Evolutionary conservation across 2,329 filamentous ascomycete species (phyloP).

Genomic region (Tolypocladium guangdongense): DNA sequence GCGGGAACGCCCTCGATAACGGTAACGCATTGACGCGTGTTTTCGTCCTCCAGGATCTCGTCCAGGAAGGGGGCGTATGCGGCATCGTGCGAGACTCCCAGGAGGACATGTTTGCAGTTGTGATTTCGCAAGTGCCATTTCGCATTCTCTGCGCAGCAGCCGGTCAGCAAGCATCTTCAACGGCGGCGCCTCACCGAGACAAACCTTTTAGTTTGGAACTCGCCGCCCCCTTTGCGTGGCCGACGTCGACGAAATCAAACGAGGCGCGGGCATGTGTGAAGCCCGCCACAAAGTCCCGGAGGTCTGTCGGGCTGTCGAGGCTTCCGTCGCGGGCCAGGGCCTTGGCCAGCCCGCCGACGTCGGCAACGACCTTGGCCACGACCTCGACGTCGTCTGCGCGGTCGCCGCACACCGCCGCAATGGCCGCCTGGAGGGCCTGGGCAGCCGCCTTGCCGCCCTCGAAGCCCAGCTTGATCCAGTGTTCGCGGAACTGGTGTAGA

Average conservation of each 20-base stretch:
- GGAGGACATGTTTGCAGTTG: constrained; percentile 50
- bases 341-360: constrained; percentile 37
- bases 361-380: constrained; percentile 44
- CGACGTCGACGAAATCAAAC: constrained; percentile 56
- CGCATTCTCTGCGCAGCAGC: constrained; percentile 29
- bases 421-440: constrained; percentile 34
- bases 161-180: background rate
- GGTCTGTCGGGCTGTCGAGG: constrained; percentile 29
- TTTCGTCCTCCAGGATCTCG: constrained; percentile 36
- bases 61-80: constrained; percentile 50
- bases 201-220: constrained; percentile 51
- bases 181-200: constrained; percentile 1
- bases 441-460: constrained; percentile 45
- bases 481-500: constrained; percentile 41
- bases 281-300: constrained; percentile 46
- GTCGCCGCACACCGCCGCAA: constrained; percentile 34
- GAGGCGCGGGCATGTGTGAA: constrained; percentile 48
- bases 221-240: constrained; percentile 45
- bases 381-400: constrained; percentile 38
- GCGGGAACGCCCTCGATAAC: constrained; percentile 43
- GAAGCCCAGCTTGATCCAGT: constrained; percentile 41
- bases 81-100: constrained; percentile 52
- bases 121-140: constrained; percentile 47
- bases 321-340: constrained; percentile 38
- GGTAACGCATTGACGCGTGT: constrained; percentile 32